Percentiles rank a stretch among this genome's conserved stretches.
These are phyloP conservation scores for Scolecobasidium constrictum DNA, from an alignment of 2,329 filamentous ascomycete genomes.

Conservation along the genomic window DNA sequence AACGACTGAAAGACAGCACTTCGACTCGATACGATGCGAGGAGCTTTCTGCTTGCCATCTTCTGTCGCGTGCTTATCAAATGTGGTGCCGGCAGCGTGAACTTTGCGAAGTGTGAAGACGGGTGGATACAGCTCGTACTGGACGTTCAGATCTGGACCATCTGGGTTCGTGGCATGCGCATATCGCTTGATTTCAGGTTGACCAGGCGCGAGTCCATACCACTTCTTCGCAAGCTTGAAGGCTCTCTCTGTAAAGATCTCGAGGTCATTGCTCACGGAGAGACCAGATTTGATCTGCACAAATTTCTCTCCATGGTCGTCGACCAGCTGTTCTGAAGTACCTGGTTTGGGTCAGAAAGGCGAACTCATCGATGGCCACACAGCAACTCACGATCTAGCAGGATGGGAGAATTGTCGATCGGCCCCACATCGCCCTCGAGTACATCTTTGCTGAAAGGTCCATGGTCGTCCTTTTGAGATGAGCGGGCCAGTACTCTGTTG, in stretches of 20 bases:
- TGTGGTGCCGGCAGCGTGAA: slow-evolving; percentile 30
- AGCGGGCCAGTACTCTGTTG: slow-evolving; percentile 56
- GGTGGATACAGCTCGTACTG: slow-evolving; percentile 78
- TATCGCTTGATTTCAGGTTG: slow-evolving; percentile 63
- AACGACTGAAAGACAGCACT: slow-evolving; percentile 64
- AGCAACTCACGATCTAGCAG: slow-evolving; percentile 30
- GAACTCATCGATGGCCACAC: no score
- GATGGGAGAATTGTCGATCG: slow-evolving; percentile 80
- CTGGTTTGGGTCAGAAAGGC: slow-evolving; percentile 1
- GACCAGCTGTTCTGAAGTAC: slow-evolving; percentile 5
- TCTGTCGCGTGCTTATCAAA: slow-evolving; percentile 18
- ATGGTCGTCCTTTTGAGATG: slow-evolving; percentile 44
- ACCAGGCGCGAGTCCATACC: slow-evolving; percentile 67
- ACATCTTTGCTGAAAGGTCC: slow-evolving; percentile 49
- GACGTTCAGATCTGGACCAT: slow-evolving; percentile 48
- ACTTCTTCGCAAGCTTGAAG: slow-evolving; percentile 69
- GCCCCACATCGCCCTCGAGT: slow-evolving; percentile 56
- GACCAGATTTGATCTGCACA: slow-evolving; percentile 60
- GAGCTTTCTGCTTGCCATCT: slow-evolving; percentile 35
- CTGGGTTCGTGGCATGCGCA: slow-evolving; percentile 60
- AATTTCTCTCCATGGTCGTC: slow-evolving; percentile 42
- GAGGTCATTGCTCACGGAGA: slow-evolving; percentile 56
- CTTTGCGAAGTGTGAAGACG: slow-evolving; percentile 72
- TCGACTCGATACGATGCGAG: slow-evolving; percentile 59
- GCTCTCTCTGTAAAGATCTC: slow-evolving; percentile 67